Evolutionary conservation across 176 grass and related monocot genomes (phyloP).

Genomic region (Juncus inflexus): DNA sequence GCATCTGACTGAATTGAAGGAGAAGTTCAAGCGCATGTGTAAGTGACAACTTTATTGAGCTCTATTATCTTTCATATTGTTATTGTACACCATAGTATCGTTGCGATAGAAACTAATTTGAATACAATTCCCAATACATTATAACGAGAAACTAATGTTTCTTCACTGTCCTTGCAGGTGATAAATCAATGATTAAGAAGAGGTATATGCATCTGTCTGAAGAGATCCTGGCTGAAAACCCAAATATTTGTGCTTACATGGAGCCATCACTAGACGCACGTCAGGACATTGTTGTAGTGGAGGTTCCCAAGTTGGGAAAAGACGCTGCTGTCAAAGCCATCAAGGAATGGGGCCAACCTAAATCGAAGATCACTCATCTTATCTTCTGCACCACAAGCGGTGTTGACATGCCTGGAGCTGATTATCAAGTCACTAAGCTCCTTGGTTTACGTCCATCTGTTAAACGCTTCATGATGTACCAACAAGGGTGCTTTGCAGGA

Average conservation of each 20-base stretch:
- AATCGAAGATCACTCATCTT: conserved; percentile 34
- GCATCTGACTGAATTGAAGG: conserved; percentile 27
- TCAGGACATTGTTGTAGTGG: conserved; percentile 12
- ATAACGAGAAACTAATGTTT: not conserved
- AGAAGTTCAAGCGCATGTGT: conserved; percentile 36
- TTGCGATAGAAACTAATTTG: no score
- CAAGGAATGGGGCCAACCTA: conserved; percentile 35
- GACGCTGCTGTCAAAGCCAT: conserved; percentile 27
- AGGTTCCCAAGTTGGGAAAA: conserved; percentile 24
- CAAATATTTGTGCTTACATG: conserved; percentile 18
- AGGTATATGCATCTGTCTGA: conserved; percentile 31
- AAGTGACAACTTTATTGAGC: not conserved
- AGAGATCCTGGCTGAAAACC: conserved; percentile 17
- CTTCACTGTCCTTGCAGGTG: conserved; percentile 17
- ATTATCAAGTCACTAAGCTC: conserved; percentile 31
- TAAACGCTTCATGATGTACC: conserved; percentile 24
- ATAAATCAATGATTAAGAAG: conserved; percentile 42
- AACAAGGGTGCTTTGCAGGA: conserved; percentile 29
- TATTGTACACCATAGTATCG: not conserved
- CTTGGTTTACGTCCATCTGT: conserved; percentile 23
- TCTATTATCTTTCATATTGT: no score
- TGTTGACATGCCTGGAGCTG: conserved; percentile 35
- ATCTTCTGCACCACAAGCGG: conserved; percentile 33
- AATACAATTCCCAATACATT: no score
- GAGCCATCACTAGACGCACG: conserved; percentile 20